These are phyloP conservation scores for Astrothelium subdiscretum DNA, from an alignment of 495 filamentous ascomycete genomes.

Conservation along the genomic window DNA sequence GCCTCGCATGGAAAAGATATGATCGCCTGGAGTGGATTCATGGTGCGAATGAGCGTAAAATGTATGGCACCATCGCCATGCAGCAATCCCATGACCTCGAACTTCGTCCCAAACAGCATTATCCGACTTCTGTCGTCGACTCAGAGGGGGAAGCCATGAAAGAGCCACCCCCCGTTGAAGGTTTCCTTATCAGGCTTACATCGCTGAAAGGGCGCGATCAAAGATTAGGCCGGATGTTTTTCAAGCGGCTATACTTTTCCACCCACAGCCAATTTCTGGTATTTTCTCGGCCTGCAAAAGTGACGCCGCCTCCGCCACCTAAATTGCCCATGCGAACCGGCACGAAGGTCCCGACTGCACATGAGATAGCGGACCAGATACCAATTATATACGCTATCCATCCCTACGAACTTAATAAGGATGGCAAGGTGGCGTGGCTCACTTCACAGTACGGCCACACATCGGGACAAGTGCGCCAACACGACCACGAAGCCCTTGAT, in stretches of 20 bases:
- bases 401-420: constrained; percentile 43
- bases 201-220: constrained; percentile 51
- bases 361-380: constrained; percentile 44
- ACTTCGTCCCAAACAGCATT: constrained; percentile 58
- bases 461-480: constrained; percentile 37
- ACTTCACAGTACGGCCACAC: constrained; percentile 16
- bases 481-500: constrained; percentile 44
- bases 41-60: constrained; percentile 56
- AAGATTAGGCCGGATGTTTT: constrained; percentile 53
- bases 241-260: constrained; percentile 60
- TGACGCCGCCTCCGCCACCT: constrained; percentile 55
- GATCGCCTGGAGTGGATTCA: constrained; percentile 67
- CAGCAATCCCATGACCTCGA: constrained; percentile 63
- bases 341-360: constrained; percentile 41
- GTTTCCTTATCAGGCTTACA: constrained; percentile 60
- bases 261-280: constrained; percentile 57
- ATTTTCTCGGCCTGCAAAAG: constrained; percentile 55
- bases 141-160: constrained; percentile 31
- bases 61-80: constrained; percentile 69
- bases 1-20: constrained; percentile 66
- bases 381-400: constrained; percentile 54
- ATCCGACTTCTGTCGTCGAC: constrained; percentile 41
- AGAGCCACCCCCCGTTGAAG: constrained; percentile 59
- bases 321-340: constrained; percentile 31
- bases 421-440: constrained; percentile 50